Evolutionary conservation across 495 filamentous ascomycete species (phyloP).

Genomic region (Neurospora discreta): DNA sequence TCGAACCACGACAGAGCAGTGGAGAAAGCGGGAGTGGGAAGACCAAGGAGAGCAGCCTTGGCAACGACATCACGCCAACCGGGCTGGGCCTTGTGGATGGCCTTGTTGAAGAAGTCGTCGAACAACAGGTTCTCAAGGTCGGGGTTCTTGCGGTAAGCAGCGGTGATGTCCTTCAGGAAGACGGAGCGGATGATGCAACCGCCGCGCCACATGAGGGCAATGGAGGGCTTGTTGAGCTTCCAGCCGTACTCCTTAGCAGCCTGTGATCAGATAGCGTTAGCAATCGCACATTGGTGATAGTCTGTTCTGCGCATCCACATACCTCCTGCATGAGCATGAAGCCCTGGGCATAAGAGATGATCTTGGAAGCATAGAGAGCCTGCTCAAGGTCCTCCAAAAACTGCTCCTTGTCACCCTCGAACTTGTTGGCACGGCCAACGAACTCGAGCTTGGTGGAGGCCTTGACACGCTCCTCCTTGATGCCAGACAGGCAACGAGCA

Average conservation of each 20-base stretch:
- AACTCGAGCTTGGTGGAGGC: conserved; percentile 65
- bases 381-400: conserved; percentile 97
- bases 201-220: conserved; percentile 99
- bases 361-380: conserved; percentile 98
- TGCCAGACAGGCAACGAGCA: conserved; percentile 80
- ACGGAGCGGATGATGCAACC: conserved; percentile 99
- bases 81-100: conserved; percentile 89
- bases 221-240: conserved; percentile 99
- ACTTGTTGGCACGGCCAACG: conserved; percentile 62
- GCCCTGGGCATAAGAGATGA: conserved; percentile 98
- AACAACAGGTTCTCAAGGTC: conserved; percentile 97
- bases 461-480: conserved; percentile 86
- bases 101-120: conserved; percentile 98
- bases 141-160: conserved; percentile 86
- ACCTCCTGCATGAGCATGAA: conserved; percentile 99
- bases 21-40: conserved; percentile 90
- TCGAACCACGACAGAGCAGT: conserved; percentile 97
- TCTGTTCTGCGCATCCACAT: conserved; percentile 23
- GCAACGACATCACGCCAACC: conserved; percentile 93
- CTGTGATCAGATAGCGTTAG: conserved; percentile 28
- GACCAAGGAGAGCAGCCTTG: conserved; percentile 85
- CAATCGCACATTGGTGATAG: background rate
- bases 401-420: conserved; percentile 79
- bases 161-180: conserved; percentile 98
- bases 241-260: conserved; percentile 90